Percentiles rank a stretch among this genome's conserved stretches.
Evolutionary conservation across 495 filamentous ascomycete genomes (phyloP).

Genomic region (Schizothecium vesticola): DNA sequence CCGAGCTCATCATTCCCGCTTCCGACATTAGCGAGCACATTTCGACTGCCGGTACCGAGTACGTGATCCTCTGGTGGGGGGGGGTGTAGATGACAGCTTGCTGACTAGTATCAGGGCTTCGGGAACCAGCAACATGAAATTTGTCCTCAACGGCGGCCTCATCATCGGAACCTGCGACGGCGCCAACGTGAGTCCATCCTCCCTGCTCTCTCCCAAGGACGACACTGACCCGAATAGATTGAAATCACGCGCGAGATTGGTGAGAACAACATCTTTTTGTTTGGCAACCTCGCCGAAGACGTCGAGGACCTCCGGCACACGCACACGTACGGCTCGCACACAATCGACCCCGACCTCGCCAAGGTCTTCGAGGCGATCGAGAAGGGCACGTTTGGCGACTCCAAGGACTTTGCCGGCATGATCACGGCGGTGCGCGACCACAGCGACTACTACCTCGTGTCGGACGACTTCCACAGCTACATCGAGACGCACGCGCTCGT

Average conservation of each 20-base stretch:
- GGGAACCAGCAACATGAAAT: conserved; percentile 89
- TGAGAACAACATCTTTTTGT: conserved; percentile 96
- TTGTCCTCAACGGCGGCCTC: conserved; percentile 91
- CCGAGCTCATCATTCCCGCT: conserved; percentile 90
- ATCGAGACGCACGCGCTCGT: conserved; percentile 82
- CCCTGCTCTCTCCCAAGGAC: not conserved
- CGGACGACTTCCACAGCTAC: conserved; percentile 93
- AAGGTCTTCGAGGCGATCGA: conserved; percentile 82
- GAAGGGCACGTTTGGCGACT: conserved; percentile 69
- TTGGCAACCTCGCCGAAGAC: conserved; percentile 92
- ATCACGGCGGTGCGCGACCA: conserved; percentile 81
- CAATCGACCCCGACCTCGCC: conserved; percentile 67
- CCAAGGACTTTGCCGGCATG: conserved; percentile 68
- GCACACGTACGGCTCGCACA: conserved; percentile 75
- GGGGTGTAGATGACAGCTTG: conserved; percentile 32
- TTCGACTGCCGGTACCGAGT: conserved; percentile 93
- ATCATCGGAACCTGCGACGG: conserved; percentile 98
- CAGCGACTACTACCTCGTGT: conserved; percentile 95
- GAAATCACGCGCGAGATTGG: conserved; percentile 97
- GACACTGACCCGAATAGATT: conserved; percentile 52
- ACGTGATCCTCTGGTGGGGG: conserved; percentile 32
- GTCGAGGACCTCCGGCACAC: conserved; percentile 92
- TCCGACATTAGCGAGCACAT: conserved; percentile 98
- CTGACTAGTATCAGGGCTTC: conserved; percentile 37
- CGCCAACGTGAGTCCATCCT: conserved; percentile 68